Conservation (phyloP, 1,284 basidiomycete genomes). For the Sporisorium graminicola region DNA sequence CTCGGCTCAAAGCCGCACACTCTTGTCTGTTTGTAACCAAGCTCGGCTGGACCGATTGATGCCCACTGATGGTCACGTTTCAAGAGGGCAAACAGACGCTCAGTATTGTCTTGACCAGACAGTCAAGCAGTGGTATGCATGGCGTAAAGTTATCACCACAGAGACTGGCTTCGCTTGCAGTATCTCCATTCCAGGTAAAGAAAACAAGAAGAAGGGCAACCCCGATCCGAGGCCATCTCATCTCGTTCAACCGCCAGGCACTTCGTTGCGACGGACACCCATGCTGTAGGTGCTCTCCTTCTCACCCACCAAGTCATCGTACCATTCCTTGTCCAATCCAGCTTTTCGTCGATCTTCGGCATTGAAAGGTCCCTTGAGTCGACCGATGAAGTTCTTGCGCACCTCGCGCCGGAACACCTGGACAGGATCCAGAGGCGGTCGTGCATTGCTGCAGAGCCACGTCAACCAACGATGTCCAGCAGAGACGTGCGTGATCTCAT, state of each 20-base stretch:
- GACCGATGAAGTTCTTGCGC: constrained; percentile 79
- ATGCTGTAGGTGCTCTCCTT: constrained; percentile 33
- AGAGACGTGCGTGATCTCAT: constrained; percentile 86
- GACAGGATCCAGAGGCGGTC: constrained; percentile 78
- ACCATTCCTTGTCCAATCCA: constrained; percentile 68
- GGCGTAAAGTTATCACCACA: too few relatives aligned
- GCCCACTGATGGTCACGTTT: too few relatives aligned
- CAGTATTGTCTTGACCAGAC: too few relatives aligned
- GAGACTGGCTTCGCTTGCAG: too few relatives aligned
- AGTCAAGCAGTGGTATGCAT: too few relatives aligned
- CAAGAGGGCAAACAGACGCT: too few relatives aligned
- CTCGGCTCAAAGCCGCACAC: too few relatives aligned
- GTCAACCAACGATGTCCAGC: constrained; percentile 85
- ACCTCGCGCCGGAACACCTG: constrained; percentile 82
- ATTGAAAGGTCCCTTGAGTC: constrained; percentile 88
- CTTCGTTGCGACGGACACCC: constrained; percentile 53
- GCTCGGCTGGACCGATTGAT: too few relatives aligned
- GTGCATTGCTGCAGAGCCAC: constrained; percentile 76
- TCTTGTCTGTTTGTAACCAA: too few relatives aligned
- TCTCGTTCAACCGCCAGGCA: constrained; percentile 55
- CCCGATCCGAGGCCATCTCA: background rate
- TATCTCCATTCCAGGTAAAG: background rate
- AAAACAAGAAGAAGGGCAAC: background rate
- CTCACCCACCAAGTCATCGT: constrained; percentile 77
- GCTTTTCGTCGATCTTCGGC: constrained; percentile 80